These are phyloP conservation scores for Phoenix dactylifera DNA, from an alignment of 176 grass and related monocot genomes.

Conservation along the genomic window DNA sequence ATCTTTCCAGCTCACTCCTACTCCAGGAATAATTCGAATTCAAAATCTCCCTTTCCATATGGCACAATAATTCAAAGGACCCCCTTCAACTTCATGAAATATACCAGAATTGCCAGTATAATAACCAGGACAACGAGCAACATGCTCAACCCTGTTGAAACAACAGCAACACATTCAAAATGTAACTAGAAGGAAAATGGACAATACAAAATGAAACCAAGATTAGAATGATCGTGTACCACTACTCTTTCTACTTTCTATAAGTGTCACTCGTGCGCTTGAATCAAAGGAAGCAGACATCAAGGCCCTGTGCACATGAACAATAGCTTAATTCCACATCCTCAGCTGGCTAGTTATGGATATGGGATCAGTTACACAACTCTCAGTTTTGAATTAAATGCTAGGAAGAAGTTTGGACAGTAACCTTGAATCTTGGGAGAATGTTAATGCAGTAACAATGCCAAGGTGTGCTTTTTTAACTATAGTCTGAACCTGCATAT, in stretches of 20 bases:
- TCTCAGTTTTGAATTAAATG: background rate
- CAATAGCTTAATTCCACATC: background rate
- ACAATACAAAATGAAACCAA: constrained; percentile 12
- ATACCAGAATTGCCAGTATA: constrained; percentile 56
- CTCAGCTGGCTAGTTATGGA: background rate
- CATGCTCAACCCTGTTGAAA: constrained; percentile 45
- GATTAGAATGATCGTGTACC: constrained; percentile 23
- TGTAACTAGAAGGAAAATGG: constrained; percentile 3
- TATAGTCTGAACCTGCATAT: constrained; percentile 42
- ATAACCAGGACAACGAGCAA: constrained; percentile 53
- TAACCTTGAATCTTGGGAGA: constrained; percentile 80
- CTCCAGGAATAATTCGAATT: too few species aligned
- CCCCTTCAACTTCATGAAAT: constrained; percentile 55
- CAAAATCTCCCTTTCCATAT: constrained; percentile 9
- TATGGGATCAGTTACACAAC: background rate
- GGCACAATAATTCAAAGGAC: constrained; percentile 23
- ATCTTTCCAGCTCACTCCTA: too few species aligned
- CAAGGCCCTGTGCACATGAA: constrained; percentile 41
- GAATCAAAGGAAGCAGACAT: constrained; percentile 88
- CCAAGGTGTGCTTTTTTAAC: constrained; percentile 96
- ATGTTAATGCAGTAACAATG: constrained; percentile 54
- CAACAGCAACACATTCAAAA: constrained; percentile 20
- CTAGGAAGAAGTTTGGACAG: constrained; percentile 7
- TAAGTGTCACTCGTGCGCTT: constrained; percentile 64
- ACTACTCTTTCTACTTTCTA: constrained; percentile 34